A percentile compares a stretch with the other conserved stretches of the same genome.
These are phyloP conservation scores for Umbelopsis ramanniana DNA, from an alignment of 192 early-diverging fungal species.

Conservation along the genomic window DNA sequence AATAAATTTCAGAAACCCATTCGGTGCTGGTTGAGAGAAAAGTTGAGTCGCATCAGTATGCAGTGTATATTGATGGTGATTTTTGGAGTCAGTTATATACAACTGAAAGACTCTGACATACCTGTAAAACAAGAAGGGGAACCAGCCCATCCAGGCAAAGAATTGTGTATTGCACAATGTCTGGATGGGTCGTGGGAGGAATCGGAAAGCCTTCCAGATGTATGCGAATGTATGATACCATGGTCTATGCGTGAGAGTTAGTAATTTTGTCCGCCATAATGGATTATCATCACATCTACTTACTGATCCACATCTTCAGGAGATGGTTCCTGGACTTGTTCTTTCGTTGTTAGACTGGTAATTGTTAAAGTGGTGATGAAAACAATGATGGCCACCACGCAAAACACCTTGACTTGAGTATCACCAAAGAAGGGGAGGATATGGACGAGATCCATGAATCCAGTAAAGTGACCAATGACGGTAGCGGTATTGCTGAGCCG, in stretches of 20 bases:
- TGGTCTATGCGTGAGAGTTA: slow-evolving; percentile 43
- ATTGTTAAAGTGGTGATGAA: slow-evolving; percentile 62
- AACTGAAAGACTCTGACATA: slow-evolving; percentile 30
- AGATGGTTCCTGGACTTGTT: slow-evolving; percentile 44
- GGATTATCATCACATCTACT: neutral
- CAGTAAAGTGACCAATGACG: slow-evolving; percentile 85
- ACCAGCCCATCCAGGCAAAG: slow-evolving; percentile 98
- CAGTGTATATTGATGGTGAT: no score
- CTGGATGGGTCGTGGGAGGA: slow-evolving; percentile 74
- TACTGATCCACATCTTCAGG: slow-evolving; percentile 28
- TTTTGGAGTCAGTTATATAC: no score
- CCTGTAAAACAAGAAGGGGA: slow-evolving; percentile 95
- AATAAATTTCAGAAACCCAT: slow-evolving; percentile 69
- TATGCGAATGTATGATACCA: slow-evolving; percentile 51
- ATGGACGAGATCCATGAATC: slow-evolving; percentile 76
- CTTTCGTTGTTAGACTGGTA: slow-evolving; percentile 72
- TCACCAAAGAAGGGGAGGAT: slow-evolving; percentile 73
- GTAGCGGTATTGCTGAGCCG: slow-evolving; percentile 87
- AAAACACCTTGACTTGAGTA: slow-evolving; percentile 83
- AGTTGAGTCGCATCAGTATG: no score
- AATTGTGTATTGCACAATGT: slow-evolving; percentile 89
- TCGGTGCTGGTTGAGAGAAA: slow-evolving; percentile 46
- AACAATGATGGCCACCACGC: slow-evolving; percentile 69
- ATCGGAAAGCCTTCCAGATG: slow-evolving; percentile 62
- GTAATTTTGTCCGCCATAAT: neutral